Percentiles rank a stretch among this genome's conserved stretches.
phyloP scores from a whole-genome alignment of 2,329 filamentous ascomycete genomes.

The Aspergillus neotritici region DNA sequence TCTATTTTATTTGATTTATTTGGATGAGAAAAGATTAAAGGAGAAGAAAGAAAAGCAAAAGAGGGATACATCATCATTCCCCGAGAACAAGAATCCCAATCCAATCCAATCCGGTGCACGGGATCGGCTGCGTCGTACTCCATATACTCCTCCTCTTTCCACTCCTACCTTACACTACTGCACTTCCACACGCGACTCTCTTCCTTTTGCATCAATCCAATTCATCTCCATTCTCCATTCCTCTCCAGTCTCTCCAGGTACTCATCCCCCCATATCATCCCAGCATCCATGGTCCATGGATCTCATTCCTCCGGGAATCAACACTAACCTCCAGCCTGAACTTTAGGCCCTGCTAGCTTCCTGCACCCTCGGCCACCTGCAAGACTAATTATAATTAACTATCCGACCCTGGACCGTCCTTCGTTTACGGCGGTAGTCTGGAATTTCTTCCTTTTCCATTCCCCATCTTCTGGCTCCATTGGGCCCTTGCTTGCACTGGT shows the following conservation, averaged over 20 bases:
- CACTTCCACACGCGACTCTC: too few relatives aligned
- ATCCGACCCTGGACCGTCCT: slow-evolving; percentile 7
- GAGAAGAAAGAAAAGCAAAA: slow-evolving; percentile 1
- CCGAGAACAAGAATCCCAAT: neutral
- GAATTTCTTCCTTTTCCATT: slow-evolving; percentile 16
- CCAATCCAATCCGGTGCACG: too few relatives aligned
- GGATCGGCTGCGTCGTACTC: too few relatives aligned
- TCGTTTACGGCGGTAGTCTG: slow-evolving; percentile 32
- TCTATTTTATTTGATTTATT: too few relatives aligned
- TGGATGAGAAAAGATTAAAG: neutral
- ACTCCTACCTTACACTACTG: too few relatives aligned
- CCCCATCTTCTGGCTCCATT: neutral
- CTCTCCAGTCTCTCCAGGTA: too few relatives aligned
- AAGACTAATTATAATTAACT: too few relatives aligned
- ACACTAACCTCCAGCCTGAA: neutral
- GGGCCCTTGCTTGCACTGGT: neutral
- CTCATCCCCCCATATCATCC: too few relatives aligned
- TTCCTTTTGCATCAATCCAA: too few relatives aligned
- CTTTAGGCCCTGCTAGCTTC: slow-evolving; percentile 1
- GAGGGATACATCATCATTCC: slow-evolving; percentile 2
- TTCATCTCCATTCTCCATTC: too few relatives aligned
- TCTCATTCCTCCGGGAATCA: neutral
- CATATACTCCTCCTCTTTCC: too few relatives aligned
- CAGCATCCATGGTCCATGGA: too few relatives aligned
- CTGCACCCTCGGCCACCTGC: neutral